phyloP scores from a whole-genome alignment of 129 eudicot species.

The Glebionis coronaria region DNA sequence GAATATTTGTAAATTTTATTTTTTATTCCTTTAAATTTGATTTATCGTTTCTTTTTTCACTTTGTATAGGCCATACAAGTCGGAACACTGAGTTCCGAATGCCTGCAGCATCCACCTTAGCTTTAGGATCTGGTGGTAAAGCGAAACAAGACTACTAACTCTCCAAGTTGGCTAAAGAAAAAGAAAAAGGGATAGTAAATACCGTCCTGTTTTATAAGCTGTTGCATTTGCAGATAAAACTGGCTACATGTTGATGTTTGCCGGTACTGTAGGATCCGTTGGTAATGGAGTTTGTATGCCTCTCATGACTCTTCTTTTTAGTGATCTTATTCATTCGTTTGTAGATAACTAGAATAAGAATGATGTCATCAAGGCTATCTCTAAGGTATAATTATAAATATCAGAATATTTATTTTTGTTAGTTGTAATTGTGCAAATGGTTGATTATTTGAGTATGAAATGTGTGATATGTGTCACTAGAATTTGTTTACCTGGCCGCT shows the following conservation, averaged over 20 bases:
- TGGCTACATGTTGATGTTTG: conserved; percentile 64
- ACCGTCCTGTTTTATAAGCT: conserved; percentile 74
- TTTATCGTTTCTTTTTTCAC: too few species aligned
- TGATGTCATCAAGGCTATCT: conserved; percentile 54
- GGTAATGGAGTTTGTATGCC: conserved; percentile 74
- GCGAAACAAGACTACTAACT: conserved; percentile 13
- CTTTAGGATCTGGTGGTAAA: neutral
- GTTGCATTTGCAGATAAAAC: conserved; percentile 69
- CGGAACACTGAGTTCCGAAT: too few species aligned
- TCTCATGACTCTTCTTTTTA: conserved; percentile 71
- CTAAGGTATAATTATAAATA: conserved; percentile 44
- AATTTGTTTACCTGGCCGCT: too few species aligned
- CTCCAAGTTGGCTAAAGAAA: neutral
- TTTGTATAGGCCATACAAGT: too few species aligned
- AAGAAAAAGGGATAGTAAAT: conserved; percentile 27
- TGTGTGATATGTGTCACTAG: too few species aligned
- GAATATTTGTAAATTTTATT: too few species aligned
- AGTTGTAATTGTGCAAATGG: too few species aligned
- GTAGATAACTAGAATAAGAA: conserved; percentile 42
- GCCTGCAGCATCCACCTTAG: too few species aligned
- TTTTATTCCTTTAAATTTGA: too few species aligned
- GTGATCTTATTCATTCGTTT: conserved; percentile 62
- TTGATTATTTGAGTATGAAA: too few species aligned
- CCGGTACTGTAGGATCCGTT: conserved; percentile 67
- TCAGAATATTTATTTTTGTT: too few species aligned